phyloP scores from a whole-genome alignment of 2,329 filamentous ascomycete species.

The Dactylellina haptotyla region DNA sequence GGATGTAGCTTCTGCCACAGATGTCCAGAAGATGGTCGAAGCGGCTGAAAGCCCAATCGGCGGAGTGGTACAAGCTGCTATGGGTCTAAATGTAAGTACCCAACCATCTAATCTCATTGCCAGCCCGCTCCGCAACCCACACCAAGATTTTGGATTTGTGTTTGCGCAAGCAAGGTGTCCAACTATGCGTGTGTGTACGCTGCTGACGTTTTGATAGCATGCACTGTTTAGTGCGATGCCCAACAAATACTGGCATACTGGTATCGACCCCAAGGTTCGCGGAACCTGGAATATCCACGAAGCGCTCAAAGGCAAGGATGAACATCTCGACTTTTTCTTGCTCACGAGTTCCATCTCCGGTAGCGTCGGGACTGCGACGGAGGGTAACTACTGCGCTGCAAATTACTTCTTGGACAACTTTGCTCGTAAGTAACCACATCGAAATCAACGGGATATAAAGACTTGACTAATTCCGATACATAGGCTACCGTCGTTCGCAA shows the following conservation, averaged over 20 bases:
- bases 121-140: too few species aligned
- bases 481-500: slow-evolving; percentile 56
- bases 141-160: too few species aligned
- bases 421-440: slow-evolving; percentile 58
- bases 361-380: slow-evolving; percentile 61
- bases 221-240: slow-evolving; percentile 58
- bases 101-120: background rate
- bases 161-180: too few species aligned
- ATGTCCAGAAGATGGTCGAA: slow-evolving; percentile 22
- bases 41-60: slow-evolving; percentile 54
- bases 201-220: slow-evolving; percentile 52
- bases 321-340: slow-evolving; percentile 59
- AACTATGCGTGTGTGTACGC: background rate
- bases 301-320: slow-evolving; percentile 60
- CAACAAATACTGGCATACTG: slow-evolving; percentile 56
- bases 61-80: slow-evolving; percentile 61
- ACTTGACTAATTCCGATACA: slow-evolving; percentile 47
- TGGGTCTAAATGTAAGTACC: slow-evolving; percentile 55
- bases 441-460: too few species aligned
- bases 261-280: slow-evolving; percentile 57
- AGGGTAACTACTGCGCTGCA: slow-evolving; percentile 65
- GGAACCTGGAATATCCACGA: slow-evolving; percentile 69
- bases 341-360: slow-evolving; percentile 61
- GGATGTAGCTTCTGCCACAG: slow-evolving; percentile 48
- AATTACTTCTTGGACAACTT: slow-evolving; percentile 63